Evolutionary conservation across 768 basidiomycete species (phyloP).

Genomic region (Coprinopsis strossmayeri): DNA sequence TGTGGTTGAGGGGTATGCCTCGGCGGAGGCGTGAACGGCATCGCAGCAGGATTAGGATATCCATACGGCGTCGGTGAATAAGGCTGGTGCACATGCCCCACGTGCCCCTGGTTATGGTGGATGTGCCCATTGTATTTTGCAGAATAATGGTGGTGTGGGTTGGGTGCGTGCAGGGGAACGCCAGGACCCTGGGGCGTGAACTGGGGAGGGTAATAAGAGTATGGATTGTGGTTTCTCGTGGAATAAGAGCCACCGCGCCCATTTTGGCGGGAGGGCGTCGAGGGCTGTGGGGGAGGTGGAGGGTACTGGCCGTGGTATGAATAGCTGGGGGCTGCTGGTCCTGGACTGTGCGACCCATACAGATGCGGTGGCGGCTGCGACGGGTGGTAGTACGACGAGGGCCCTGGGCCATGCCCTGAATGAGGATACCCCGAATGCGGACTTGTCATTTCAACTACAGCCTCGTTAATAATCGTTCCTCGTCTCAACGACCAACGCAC

Average conservation of each 20-base stretch:
- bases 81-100: too few species aligned
- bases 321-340: constrained; percentile 29
- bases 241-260: constrained; percentile 30
- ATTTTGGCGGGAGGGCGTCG: constrained; percentile 25
- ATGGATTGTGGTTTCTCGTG: constrained; percentile 24
- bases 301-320: constrained; percentile 17
- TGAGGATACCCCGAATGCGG: constrained; percentile 16
- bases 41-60: constrained; percentile 31
- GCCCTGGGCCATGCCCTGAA: too few species aligned
- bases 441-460: constrained; percentile 12
- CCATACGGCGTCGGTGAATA: constrained; percentile 25
- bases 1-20: constrained; percentile 31
- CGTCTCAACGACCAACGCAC: not conserved
- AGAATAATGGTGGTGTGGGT: constrained; percentile 23
- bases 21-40: constrained; percentile 28
- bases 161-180: constrained; percentile 17
- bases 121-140: constrained; percentile 23
- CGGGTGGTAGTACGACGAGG: constrained; percentile 17
- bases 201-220: constrained; percentile 29
- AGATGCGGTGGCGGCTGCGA: constrained; percentile 22
- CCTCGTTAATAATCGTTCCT: not conserved
- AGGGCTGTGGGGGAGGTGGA: constrained; percentile 24
- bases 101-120: too few species aligned
- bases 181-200: constrained; percentile 18
- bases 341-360: constrained; percentile 29